Base-by-base conservation (phyloP, 1,139 yeast genomes). In the Hyphopichia wangnamkhiaoensis region DNA sequence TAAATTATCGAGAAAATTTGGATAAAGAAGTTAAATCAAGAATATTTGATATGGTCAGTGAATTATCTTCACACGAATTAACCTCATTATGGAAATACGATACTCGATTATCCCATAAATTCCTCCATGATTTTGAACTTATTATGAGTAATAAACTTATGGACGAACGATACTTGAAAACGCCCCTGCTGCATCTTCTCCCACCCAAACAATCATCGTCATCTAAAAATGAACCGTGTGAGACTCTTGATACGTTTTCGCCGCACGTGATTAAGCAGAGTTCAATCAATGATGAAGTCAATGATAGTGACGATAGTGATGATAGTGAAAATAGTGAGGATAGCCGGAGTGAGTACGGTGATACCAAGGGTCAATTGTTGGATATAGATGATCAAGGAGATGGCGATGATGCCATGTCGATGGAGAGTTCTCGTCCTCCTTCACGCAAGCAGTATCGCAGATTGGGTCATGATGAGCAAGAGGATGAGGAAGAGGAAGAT, bases 321-420 rank as follows among this genome's bases (percentile, higher is more conserved):
- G 70, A 68, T 12, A 58, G 68, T n/a, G n/a, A n/a, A n/a, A n/a
- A n/a, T n/a, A n/a, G 57, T 14, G 59, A 56, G 41, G 70, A 68
- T 12, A 58, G 68, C 19, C 21, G 36, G 8, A 31, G 37, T 19
- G 37, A 42, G 15, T 37, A 31, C 12, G 40, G 31, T 2, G 42
- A 37, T 6, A 50, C 53, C 17, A 49, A 38, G 31, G 39, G 7
- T 24, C 31, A 25, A 35, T 31, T 28, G 37, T 30, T 33, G 35
- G 45, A 19, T 31, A 37, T 31, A 13, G 44, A 47, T 19, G 50
- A 36, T 13, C 33, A 35, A 12, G n/a, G n/a, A n/a, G 46, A 53
- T 37, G 48, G 32, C 6, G 59, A 54, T 27, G 59, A 53, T 37
- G 52, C 43, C n/a, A 41, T 43, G 19, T 54, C 58, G 1, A 41